Evolutionary conservation across 2,329 filamentous ascomycete genomes (phyloP).

Genomic region (Podosphaera xanthii): DNA sequence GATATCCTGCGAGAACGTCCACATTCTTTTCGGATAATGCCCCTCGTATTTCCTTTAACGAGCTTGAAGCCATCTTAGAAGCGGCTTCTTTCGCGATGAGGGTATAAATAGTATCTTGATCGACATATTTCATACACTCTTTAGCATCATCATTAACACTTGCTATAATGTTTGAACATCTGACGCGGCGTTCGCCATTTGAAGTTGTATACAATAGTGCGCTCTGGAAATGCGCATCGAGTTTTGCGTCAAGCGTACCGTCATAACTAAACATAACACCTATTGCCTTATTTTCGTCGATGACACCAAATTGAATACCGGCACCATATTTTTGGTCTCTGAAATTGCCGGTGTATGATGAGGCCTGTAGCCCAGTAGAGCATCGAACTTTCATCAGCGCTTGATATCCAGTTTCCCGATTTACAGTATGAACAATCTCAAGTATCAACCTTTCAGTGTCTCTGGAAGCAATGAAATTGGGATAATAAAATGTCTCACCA

Average conservation of each 20-base stretch:
- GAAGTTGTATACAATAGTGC: slow-evolving; percentile 87
- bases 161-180: slow-evolving; percentile 83
- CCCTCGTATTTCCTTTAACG: slow-evolving; percentile 66
- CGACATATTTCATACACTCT: slow-evolving; percentile 76
- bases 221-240: slow-evolving; percentile 94
- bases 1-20: slow-evolving; percentile 75
- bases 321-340: slow-evolving; percentile 86
- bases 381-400: slow-evolving; percentile 96
- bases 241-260: slow-evolving; percentile 86
- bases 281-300: slow-evolving; percentile 85
- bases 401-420: slow-evolving; percentile 81
- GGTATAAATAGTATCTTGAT: slow-evolving; percentile 78
- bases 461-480: slow-evolving; percentile 76
- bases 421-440: slow-evolving; percentile 71
- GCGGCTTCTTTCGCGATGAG: slow-evolving; percentile 87
- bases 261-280: slow-evolving; percentile 86
- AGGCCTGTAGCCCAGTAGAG: slow-evolving; percentile 84
- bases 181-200: slow-evolving; percentile 65
- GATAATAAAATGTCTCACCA: slow-evolving; percentile 89
- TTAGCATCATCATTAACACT: slow-evolving; percentile 69
- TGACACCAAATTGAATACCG: slow-evolving; percentile 77
- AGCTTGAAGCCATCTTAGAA: slow-evolving; percentile 52
- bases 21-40: slow-evolving; percentile 77
- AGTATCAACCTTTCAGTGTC: slow-evolving; percentile 65
- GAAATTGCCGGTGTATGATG: slow-evolving; percentile 90